Base-by-base conservation (phyloP, 148 eudicot genomes). In the Chenopodium suecicum region DNA sequence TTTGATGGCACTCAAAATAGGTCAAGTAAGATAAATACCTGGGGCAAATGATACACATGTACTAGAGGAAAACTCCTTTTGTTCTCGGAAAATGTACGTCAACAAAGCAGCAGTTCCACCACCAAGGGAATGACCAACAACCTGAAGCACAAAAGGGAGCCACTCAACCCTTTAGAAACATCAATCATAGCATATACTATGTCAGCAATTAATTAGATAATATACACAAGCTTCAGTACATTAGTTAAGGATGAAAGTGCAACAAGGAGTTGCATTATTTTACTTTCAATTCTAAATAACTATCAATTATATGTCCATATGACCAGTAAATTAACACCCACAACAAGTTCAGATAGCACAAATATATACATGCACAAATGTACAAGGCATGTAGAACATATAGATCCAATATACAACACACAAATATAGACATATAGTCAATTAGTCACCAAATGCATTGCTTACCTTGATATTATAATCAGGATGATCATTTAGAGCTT, bases 91-190 rank as follows among this genome's bases (percentile, higher is more conserved):
- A 58, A 95, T 92, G 78, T 93, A 93, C 23, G 98, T 95, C 85
- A 95, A 88, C 71, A 95, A 85, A 34, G 98, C 97, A 89, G 98
- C 98, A 85, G 98, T 95, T 75, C 98, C 98, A 75, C 98, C 98
- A 82, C 98, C 98, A 84, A 95, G 94, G 25, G 98, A 95, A 88
- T 95, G 98, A 69, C 98, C 98, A 81, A 95, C 91, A 82, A 95
- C 84, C 98, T 95, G 89, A 71, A 89, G 69, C 54, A 37, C 60
- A 82, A 71, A 77, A 60, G 64, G 41, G 47, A 73, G 52, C 75
- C 63, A 7, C 16, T 52, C 46, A 34, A 52, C 17, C 72, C 78
- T 29, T 29, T 27, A 52, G 54, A 14, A 79, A 41, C 13, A 79
- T 17, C 41, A 62, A 74, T 73, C 56, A 67, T 25, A 22, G 69